phyloP scores from a whole-genome alignment of 768 basidiomycete species.

The Daedaleopsis nitida region DNA sequence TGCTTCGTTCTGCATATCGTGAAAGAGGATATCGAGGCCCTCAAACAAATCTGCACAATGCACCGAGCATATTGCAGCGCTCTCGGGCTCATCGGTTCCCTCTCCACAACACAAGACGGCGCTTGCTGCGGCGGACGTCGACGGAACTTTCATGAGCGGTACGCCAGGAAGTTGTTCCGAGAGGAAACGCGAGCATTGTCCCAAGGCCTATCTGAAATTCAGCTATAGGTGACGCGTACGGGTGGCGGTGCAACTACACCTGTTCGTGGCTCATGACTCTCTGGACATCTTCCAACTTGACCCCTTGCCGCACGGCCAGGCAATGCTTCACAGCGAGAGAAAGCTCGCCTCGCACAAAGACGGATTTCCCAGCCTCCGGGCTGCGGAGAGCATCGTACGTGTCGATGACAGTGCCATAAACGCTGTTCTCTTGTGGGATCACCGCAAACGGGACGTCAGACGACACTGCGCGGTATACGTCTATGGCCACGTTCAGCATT shows the following conservation, averaged over 20 bases:
- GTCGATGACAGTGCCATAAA: constrained; percentile 72
- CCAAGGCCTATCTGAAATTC: constrained; percentile 56
- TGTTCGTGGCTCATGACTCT: constrained; percentile 80
- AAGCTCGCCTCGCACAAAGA: constrained; percentile 62
- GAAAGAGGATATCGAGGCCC: constrained; percentile 59
- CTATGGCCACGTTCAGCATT: constrained; percentile 38
- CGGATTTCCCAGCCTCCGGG: constrained; percentile 38
- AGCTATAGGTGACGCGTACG: neutral
- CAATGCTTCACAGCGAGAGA: constrained; percentile 67
- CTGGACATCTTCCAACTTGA: constrained; percentile 54
- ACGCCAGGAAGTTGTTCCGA: constrained; percentile 52
- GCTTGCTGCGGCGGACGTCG: constrained; percentile 74
- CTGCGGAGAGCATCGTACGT: constrained; percentile 67
- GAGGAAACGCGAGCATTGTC: constrained; percentile 74
- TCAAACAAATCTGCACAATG: constrained; percentile 61
- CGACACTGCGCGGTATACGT: constrained; percentile 57
- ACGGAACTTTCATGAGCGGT: constrained; percentile 56
- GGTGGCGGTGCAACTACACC: constrained; percentile 39
- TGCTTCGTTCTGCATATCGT: constrained; percentile 65
- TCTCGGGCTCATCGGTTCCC: constrained; percentile 43
- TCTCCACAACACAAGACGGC: constrained; percentile 41
- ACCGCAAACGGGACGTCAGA: constrained; percentile 52
- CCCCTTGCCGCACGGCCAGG: constrained; percentile 63
- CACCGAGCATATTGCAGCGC: constrained; percentile 76
- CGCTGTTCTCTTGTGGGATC: constrained; percentile 82